Conservation (phyloP, 2,329 filamentous ascomycete genomes). For the Blastomyces parvus region DNA sequence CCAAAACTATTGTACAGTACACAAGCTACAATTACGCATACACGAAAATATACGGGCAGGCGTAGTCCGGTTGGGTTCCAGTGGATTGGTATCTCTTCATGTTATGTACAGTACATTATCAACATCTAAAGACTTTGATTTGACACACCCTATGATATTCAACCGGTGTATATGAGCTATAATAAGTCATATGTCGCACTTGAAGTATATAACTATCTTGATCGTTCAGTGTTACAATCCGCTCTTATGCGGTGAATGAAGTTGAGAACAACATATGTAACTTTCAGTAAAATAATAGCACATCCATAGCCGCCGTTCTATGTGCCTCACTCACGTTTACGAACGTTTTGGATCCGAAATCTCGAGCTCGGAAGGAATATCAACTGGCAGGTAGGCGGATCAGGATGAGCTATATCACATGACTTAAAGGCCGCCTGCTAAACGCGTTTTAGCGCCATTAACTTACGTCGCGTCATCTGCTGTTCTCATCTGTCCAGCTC, state of each 20-base stretch:
- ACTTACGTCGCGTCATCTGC: conserved; percentile 7
- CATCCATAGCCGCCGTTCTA: no score
- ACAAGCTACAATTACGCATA: background rate
- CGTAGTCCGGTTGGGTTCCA: background rate
- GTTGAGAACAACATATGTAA: no score
- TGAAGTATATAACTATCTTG: no score
- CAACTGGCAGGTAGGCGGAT: no score
- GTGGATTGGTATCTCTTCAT: background rate
- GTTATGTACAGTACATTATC: background rate
- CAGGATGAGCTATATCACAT: background rate
- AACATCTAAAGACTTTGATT: background rate
- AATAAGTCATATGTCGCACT: no score
- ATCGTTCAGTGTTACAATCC: no score
- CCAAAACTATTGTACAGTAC: background rate
- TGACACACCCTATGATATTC: background rate
- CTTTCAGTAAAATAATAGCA: no score
- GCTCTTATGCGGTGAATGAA: no score
- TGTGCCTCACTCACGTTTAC: no score
- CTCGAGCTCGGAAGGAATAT: no score
- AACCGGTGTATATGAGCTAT: no score
- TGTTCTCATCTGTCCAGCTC: background rate
- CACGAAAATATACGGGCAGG: background rate
- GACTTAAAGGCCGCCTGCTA: background rate
- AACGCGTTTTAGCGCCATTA: conserved; percentile 1
- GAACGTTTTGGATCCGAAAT: no score